Base-by-base conservation (phyloP, 2,329 filamentous ascomycete genomes). In the Rugonectria rugulosa region DNA sequence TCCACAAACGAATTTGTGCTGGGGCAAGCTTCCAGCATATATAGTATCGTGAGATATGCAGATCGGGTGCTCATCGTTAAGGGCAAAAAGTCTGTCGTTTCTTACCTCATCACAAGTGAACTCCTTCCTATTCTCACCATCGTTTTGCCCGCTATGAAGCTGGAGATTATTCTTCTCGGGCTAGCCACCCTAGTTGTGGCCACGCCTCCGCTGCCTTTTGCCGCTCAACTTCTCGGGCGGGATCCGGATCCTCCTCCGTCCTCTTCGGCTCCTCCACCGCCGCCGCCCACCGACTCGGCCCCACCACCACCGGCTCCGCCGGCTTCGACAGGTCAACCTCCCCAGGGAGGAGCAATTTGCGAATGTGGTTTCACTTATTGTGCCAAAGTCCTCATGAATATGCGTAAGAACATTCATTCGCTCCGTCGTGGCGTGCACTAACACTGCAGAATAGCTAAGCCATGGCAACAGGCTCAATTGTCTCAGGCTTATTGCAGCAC, bases 321-420 rank as follows among this genome's bases (percentile, higher is more conserved):
- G 5, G 53, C 59, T 8, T 62, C 64, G 27, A 62, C 64, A 2
- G 63, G 51, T 8, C 53, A 47, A 5, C 67, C 67, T n/a, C 44
- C 51, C 21, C 55, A 64, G 8, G 71, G 68, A 4, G 73, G 68
- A 2, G 61, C 74, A 14, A 70, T 71, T 47, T 77, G 75, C 59
- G 71, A 76, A 55, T 77, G 75, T 56, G 75, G 75, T 50, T 77
- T 76, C 49, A 77, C 75, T 3, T 77, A 77, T 53, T 77, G 75
- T 55, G 73, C 73, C 9, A 67, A 71, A 2, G 74, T 77, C 11
- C 65, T 77, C 17, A 68, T 72, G 65, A 63, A 49, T 2, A 75
- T 75, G 73, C 66, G 73, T 74, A 65, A 41, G 68, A 60, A 2
- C 9, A 24, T 14, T 8, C 8, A 11, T 14, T 6, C n/a, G 9